phyloP scores from a whole-genome alignment of 805 yeast species.

The Saccharomyces paradoxus region DNA sequence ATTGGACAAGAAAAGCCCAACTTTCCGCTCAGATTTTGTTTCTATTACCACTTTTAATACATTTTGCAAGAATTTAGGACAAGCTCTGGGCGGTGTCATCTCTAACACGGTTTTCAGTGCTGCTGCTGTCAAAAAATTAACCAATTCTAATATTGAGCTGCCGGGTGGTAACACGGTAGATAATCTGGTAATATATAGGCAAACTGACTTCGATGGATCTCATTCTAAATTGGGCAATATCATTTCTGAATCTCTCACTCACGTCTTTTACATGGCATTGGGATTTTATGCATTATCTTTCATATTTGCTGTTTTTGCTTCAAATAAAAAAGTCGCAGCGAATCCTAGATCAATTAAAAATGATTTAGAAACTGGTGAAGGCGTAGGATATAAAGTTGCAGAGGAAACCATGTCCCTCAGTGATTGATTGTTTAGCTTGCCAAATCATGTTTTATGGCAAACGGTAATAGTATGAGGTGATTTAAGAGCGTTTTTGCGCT shows the following conservation, averaged over 20 bases:
- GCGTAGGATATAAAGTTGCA: background rate
- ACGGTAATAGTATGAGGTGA: background rate
- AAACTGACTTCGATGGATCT: constrained; percentile 14
- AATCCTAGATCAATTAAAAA: background rate
- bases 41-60: constrained; percentile 21
- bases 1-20: constrained; percentile 14
- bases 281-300: constrained; percentile 14
- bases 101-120: constrained; percentile 19
- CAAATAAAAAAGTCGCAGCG: constrained; percentile 10
- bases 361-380: background rate
- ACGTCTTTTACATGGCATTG: constrained; percentile 19
- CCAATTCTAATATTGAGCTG: background rate
- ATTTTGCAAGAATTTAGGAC: constrained; percentile 18
- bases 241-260: constrained; percentile 11
- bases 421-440: background rate
- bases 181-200: constrained; percentile 15
- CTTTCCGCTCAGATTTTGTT: constrained; percentile 16
- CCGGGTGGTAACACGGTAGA: constrained; percentile 10
- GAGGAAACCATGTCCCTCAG: background rate
- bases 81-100: constrained; percentile 21
- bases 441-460: background rate
- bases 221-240: constrained; percentile 11
- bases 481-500: background rate
- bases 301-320: constrained; percentile 12
- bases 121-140: constrained; percentile 12